phyloP scores from a whole-genome alignment of 1,139 yeast species.

The Taphrina pruni region DNA sequence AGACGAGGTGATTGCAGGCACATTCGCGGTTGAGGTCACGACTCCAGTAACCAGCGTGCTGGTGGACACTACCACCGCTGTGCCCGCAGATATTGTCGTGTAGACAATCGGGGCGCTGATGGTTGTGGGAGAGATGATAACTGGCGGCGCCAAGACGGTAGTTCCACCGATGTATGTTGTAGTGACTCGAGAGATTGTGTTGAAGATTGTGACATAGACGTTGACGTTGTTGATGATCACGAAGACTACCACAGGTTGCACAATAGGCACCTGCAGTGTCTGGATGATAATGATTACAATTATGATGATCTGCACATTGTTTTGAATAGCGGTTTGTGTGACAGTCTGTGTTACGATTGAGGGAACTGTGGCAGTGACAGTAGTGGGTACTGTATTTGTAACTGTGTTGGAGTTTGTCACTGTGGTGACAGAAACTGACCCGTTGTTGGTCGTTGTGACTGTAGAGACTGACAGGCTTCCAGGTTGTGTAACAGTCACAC shows the following conservation, averaged over 20 bases:
- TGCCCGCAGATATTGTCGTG: background rate
- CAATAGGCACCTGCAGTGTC: background rate
- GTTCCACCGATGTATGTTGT: slow-evolving; percentile 14
- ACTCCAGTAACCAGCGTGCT: slow-evolving; percentile 10
- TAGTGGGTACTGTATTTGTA: background rate
- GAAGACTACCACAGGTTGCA: background rate
- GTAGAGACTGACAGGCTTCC: slow-evolving; percentile 6
- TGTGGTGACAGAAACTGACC: background rate
- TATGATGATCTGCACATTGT: background rate
- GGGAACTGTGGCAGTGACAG: slow-evolving; percentile 8
- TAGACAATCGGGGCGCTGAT: slow-evolving; percentile 16
- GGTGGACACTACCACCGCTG: background rate
- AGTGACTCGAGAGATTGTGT: background rate
- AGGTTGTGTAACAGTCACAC: background rate
- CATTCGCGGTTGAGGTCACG: slow-evolving; percentile 9
- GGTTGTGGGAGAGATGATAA: slow-evolving; percentile 9
- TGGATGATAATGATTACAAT: slow-evolving; percentile 13
- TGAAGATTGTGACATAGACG: slow-evolving; percentile 9
- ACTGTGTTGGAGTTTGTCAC: background rate
- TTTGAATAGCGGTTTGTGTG: slow-evolving; percentile 17
- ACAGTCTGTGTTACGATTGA: slow-evolving; percentile 10
- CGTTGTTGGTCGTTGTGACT: background rate
- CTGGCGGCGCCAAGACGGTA: slow-evolving; percentile 13
- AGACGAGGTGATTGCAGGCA: slow-evolving; percentile 10
- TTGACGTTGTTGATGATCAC: slow-evolving; percentile 15